Evolutionary conservation across 371 early-diverging fungal species (phyloP), one percentile per base, ranked within the genome.

Genomic region (Mortierella sp.): DNA sequence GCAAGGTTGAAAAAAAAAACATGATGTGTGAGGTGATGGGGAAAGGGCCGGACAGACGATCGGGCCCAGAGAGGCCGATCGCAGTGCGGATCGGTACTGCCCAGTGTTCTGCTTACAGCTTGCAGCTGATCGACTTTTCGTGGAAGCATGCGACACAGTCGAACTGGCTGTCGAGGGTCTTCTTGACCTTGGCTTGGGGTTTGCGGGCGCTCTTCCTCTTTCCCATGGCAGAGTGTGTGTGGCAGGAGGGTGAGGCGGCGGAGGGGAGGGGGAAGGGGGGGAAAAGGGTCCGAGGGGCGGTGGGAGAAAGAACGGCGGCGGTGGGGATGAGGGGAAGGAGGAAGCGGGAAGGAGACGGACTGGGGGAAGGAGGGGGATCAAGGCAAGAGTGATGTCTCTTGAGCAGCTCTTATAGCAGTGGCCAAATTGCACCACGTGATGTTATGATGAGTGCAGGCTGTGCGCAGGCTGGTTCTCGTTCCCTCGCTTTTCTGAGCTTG

Each of bases 61-160:
- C n/a, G n/a, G n/a, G n/a, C n/a, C n/a, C n/a, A n/a, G n/a, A n/a
- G n/a, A n/a, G n/a, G n/a, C n/a, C n/a, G n/a, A n/a, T n/a, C n/a
- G n/a, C n/a, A n/a, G n/a, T n/a, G n/a, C n/a, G n/a, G n/a, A n/a
- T n/a, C n/a, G n/a, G n/a, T n/a, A n/a, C n/a, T n/a, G n/a, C n/a
- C n/a, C n/a, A n/a, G n/a, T 14, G 39, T 10, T 46, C 46, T 46
- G 12, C 67, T 84, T 87, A 92, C 93, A 94, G 80, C 81, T 91
- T 92, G 65, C 86, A 84, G 42, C 87, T 86, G 50, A 96, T 88
- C 26, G 91, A 87, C 67, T 89, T 87, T 63, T 96, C 95, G 73
- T 96, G 95, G 70, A 92, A 93, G 84, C 96, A 96, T 69, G 92
- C 95, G n/a, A 93, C 83, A 61, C 97, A 97, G 69, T 89, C 86